phyloP scores from a whole-genome alignment of 352 stramenopile species.

The Globisporangium cystogenes region DNA sequence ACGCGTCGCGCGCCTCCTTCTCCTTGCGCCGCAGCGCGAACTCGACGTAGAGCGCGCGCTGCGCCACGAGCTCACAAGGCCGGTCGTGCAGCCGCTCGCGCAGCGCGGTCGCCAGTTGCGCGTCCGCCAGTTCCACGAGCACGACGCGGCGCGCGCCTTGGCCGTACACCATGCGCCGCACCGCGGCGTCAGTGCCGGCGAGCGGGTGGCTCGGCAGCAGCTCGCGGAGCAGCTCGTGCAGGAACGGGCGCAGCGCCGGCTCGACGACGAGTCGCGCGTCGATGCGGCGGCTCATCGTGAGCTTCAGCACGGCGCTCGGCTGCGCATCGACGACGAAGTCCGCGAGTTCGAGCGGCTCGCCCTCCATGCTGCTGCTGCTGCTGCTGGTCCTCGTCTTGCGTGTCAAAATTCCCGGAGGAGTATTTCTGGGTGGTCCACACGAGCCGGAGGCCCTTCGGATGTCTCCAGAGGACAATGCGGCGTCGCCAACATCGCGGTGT shows the following conservation, averaged over 20 bases:
- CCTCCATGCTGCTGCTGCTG: too few relatives aligned
- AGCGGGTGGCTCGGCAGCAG: constrained; percentile 1
- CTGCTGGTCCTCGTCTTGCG: too few relatives aligned
- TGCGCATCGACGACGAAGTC: constrained; percentile 49
- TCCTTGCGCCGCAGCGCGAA: constrained; percentile 61
- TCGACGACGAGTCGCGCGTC: constrained; percentile 41
- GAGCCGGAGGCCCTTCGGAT: too few relatives aligned
- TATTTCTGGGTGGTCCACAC: too few relatives aligned
- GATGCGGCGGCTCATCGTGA: constrained; percentile 71
- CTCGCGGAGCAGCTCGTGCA: constrained; percentile 13
- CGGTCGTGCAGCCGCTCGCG: constrained; percentile 49
- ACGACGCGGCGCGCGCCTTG: constrained; percentile 46
- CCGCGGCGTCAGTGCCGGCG: constrained; percentile 7
- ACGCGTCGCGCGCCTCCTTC: constrained; percentile 55
- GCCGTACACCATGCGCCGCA: constrained; percentile 51
- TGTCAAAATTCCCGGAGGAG: too few relatives aligned
- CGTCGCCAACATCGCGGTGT: too few relatives aligned
- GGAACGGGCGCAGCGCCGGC: constrained; percentile 41
- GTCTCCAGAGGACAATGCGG: too few relatives aligned
- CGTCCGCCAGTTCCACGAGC: constrained; percentile 29
- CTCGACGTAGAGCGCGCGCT: constrained; percentile 69
- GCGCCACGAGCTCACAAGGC: constrained; percentile 42
- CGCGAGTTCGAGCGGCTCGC: constrained; percentile 12
- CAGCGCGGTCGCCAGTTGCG: constrained; percentile 15
- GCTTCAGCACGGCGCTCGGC: constrained; percentile 52